Conservation (phyloP, 2,329 filamentous ascomycete genomes). For the Didymella lethalis region DNA sequence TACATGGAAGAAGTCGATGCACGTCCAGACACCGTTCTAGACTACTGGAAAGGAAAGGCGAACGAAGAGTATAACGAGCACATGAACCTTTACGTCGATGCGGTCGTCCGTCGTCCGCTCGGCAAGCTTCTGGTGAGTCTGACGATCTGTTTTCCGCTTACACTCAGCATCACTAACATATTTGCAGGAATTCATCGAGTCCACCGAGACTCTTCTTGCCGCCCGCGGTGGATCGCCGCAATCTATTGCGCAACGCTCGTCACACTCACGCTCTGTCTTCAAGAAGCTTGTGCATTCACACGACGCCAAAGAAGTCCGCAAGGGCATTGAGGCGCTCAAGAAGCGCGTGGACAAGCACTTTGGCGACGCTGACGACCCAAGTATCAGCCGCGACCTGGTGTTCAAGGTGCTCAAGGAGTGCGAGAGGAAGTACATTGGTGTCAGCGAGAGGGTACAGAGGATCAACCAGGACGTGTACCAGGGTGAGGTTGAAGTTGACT, state of each 20-base stretch:
- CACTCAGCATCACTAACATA: conserved; percentile 20
- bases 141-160: neutral
- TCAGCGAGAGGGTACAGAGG: conserved; percentile 58
- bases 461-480: conserved; percentile 56
- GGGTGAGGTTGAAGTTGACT: conserved; percentile 55
- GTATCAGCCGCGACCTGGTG: conserved; percentile 66
- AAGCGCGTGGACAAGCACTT: conserved; percentile 98
- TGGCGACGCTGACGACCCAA: conserved; percentile 82
- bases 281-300: conserved; percentile 85
- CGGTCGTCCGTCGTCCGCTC: conserved; percentile 86
- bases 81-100: conserved; percentile 83
- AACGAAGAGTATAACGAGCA: conserved; percentile 83
- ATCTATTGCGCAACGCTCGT: conserved; percentile 79
- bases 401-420: conserved; percentile 68
- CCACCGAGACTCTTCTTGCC: conserved; percentile 76
- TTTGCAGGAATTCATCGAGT: conserved; percentile 80
- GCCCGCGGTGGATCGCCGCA: conserved; percentile 58
- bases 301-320: conserved; percentile 84
- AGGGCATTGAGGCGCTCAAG: conserved; percentile 86
- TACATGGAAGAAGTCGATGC: conserved; percentile 91
- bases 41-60: conserved; percentile 83
- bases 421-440: conserved; percentile 63
- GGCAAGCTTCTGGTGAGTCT: conserved; percentile 75
- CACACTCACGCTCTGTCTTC: conserved; percentile 81
- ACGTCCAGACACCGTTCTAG: conserved; percentile 75